These are phyloP conservation scores for Eremothecium sinecaudum DNA, from an alignment of 1,139 yeast species.

Conservation along the genomic window DNA sequence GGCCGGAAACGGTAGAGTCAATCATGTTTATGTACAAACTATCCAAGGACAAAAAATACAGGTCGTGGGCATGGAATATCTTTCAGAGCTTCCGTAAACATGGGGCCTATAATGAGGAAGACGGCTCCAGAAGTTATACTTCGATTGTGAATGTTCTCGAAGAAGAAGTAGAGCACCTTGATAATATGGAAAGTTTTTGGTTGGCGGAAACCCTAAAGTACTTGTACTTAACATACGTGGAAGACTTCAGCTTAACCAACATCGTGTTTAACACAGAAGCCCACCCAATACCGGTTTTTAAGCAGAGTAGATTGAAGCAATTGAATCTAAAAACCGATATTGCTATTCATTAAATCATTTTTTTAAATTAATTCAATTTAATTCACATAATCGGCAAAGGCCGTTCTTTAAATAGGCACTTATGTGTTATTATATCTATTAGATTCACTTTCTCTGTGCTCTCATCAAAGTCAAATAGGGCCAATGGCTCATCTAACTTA, in stretches of 20 bases:
- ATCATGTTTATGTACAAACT: conserved; percentile 71
- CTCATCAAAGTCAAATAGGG: conserved; percentile 41
- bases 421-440: conserved; percentile 49
- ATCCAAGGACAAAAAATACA: conserved; percentile 71
- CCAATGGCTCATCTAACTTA: conserved; percentile 52
- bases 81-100: conserved; percentile 60
- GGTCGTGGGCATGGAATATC: conserved; percentile 87
- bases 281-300: conserved; percentile 67
- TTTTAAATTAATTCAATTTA: no score
- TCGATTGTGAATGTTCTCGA: conserved; percentile 56
- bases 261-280: conserved; percentile 89
- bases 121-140: conserved; percentile 40
- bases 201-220: conserved; percentile 87
- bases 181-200: conserved; percentile 92
- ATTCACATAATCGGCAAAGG: conserved; percentile 72
- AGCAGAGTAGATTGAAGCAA: conserved; percentile 10
- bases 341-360: no score
- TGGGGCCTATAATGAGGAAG: conserved; percentile 40
- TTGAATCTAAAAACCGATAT: no score
- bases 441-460: conserved; percentile 35
- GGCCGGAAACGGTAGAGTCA: conserved; percentile 93
- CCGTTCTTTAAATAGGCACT: conserved; percentile 51
- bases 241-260: conserved; percentile 53
- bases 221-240: conserved; percentile 68
- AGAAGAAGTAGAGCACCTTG: conserved; percentile 34